phyloP scores from a whole-genome alignment of 768 basidiomycete genomes.

The Tylopilus rubrobrunneus region DNA sequence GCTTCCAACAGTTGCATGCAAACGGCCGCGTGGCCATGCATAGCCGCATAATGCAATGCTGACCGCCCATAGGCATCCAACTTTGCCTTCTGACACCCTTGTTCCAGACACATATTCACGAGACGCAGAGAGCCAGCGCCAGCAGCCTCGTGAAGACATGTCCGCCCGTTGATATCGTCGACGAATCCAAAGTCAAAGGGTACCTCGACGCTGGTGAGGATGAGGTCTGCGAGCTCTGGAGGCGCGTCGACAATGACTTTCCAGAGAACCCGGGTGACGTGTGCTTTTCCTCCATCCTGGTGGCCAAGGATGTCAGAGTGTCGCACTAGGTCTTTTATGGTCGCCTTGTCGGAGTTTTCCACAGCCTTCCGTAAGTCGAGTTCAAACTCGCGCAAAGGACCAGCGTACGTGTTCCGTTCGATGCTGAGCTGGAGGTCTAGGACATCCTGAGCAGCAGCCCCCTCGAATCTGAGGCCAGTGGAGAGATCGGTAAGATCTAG shows the following conservation, averaged over 20 bases:
- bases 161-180: slow-evolving; percentile 96
- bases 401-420: slow-evolving; percentile 57
- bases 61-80: slow-evolving; percentile 90
- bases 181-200: slow-evolving; percentile 89
- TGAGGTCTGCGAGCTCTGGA: slow-evolving; percentile 65
- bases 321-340: slow-evolving; percentile 65
- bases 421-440: slow-evolving; percentile 67
- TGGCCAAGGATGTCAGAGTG: slow-evolving; percentile 66
- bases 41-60: slow-evolving; percentile 92
- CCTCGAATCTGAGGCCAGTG: slow-evolving; percentile 74
- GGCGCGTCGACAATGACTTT: slow-evolving; percentile 83
- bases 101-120: slow-evolving; percentile 75
- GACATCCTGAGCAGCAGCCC: slow-evolving; percentile 70
- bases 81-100: slow-evolving; percentile 65
- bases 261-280: slow-evolving; percentile 93
- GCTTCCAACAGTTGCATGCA: slow-evolving; percentile 75
- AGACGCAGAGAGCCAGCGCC: slow-evolving; percentile 78
- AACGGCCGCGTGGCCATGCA: slow-evolving; percentile 80
- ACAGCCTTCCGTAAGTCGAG: slow-evolving; percentile 81
- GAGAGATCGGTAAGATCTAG: slow-evolving; percentile 76
- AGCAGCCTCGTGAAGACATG: slow-evolving; percentile 90
- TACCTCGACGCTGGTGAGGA: slow-evolving; percentile 58
- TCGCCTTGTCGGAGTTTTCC: slow-evolving; percentile 51
- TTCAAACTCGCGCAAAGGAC: slow-evolving; percentile 85
- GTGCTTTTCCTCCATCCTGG: slow-evolving; percentile 55